Conservation (phyloP, 2,329 filamentous ascomycete genomes). For the Aspergillus vadensis region DNA sequence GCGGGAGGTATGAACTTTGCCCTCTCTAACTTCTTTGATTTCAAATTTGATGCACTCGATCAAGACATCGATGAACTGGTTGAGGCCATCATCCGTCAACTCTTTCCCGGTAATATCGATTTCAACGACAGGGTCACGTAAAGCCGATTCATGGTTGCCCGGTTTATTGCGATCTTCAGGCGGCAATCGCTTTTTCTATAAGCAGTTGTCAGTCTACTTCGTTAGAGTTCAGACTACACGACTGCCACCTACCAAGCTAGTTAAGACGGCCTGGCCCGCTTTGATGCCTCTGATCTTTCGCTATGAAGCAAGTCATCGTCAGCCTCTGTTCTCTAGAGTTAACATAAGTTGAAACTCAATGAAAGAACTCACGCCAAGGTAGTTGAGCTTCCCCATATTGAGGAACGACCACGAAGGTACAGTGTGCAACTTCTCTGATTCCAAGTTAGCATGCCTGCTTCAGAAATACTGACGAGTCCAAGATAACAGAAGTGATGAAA, state of each 20-base stretch:
- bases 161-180: slow-evolving; percentile 24
- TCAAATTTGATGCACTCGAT: slow-evolving; percentile 35
- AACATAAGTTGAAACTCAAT: neutral
- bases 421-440: neutral
- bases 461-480: neutral
- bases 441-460: neutral
- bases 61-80: slow-evolving; percentile 47
- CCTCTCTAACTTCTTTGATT: too few species aligned
- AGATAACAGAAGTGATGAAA: neutral
- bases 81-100: slow-evolving; percentile 50
- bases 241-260: slow-evolving; percentile 41
- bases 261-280: slow-evolving; percentile 48
- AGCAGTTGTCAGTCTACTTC: slow-evolving; percentile 2
- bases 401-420: neutral
- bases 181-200: slow-evolving; percentile 41
- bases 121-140: slow-evolving; percentile 43
- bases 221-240: neutral
- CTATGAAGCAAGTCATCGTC: slow-evolving; percentile 29
- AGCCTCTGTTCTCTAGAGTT: slow-evolving; percentile 12
- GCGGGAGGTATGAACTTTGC: too few species aligned
- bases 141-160: slow-evolving; percentile 23
- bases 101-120: slow-evolving; percentile 49
- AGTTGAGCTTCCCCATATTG: slow-evolving; percentile 44
- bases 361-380: slow-evolving; percentile 38
- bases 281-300: slow-evolving; percentile 50